Evolutionary conservation across 306 rosid genomes (phyloP), one percentile per base, ranked within the genome.

Genomic region (Acacia acuminata): DNA sequence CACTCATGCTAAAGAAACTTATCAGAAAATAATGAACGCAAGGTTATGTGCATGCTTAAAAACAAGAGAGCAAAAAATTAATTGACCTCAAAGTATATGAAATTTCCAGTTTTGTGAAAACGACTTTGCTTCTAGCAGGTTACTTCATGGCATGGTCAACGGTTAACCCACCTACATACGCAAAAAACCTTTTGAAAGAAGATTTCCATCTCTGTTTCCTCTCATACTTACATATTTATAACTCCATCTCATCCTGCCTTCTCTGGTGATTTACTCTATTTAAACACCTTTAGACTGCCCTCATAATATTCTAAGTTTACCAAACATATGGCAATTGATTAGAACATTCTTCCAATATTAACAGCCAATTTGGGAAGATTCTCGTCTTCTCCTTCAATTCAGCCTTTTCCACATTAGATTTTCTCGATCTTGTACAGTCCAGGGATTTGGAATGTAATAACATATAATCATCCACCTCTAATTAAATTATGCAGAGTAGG

Each of bases 21-120:
- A 2, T 10, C 20, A 82, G 79, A 50, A 79, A 70, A 40, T 51
- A 44, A 75, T 9, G 55, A 65, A 71, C 44, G 58, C 38, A 78
- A 81, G 67, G 30, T 15, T 63, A 58, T 32, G 48, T 15, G 38
- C 30, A 66, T 50, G 44, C 55, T 58, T 70, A 84, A 84, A 27
- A 63, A 60, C 51, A 32, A 0, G 16, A 79, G 36, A 40, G 55
- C 9, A 22, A 60, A 76, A 76, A 76, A 60, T 8, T 76, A 76
- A n/a, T 66, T 66, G 73, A 70, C 76, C 65, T 63, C 25, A 64
- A 67, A 73, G 64, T 68, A 27, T 64, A 66, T 5, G 12, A 10
- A 44, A 73, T n/a, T 66, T 12, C 69, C 66, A 63, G 63, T 77
- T 50, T 61, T 34, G 22, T 22, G 44, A 25, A 78, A 81, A 73